Evolutionary conservation across 2,329 filamentous ascomycete species (phyloP), one percentile per base, ranked within the genome.

Genomic region (Microcyclospora tardicrescens): DNA sequence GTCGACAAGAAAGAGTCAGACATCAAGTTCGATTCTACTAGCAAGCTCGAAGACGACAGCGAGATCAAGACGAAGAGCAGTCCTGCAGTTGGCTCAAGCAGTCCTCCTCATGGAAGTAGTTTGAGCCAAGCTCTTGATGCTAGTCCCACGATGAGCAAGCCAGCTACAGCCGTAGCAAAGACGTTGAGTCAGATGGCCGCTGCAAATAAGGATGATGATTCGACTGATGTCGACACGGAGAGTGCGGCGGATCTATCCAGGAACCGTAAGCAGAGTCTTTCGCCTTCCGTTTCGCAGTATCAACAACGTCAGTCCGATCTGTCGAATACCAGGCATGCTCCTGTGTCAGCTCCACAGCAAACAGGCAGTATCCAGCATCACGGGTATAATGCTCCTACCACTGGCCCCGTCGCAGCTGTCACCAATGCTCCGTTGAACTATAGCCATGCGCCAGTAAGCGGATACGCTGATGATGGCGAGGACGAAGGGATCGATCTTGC

Each of bases 401-500:
- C 30, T 13, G 16, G 32, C 40, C 8, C 36, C 9, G 11, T 27
- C 40, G 9, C 27, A 27, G 39, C 33, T 19, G 16, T 16, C 3
- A 35, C 33, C 14, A 35, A 35, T 35, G 16, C n/a, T 24, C 19
- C 19, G 8, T 24, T 12, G 16, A 13, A 6, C n/a, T 35, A 24
- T 8, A 24, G 30, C 12, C 30, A n/a, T 32, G 30, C 12, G 12
- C 10, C 30, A 28, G 12, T 41, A 12, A 48, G 49, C 10, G 47
- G 43, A 27, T 52, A 50, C 37, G 60, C 61, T 37, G 58, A 64
- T 24, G 55, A 61, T 6, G 65, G 62, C 15, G 61, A 62, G 35
- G 63, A 67, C 33, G 64, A 64, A 37, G 61, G 63, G 12, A 68
- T 67, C 41, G 66, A 69, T 56, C 55, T 69, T 34, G 63, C 61